Base-by-base conservation (phyloP, 371 early-diverging fungal species). In the Rhizopus arrhizus region DNA sequence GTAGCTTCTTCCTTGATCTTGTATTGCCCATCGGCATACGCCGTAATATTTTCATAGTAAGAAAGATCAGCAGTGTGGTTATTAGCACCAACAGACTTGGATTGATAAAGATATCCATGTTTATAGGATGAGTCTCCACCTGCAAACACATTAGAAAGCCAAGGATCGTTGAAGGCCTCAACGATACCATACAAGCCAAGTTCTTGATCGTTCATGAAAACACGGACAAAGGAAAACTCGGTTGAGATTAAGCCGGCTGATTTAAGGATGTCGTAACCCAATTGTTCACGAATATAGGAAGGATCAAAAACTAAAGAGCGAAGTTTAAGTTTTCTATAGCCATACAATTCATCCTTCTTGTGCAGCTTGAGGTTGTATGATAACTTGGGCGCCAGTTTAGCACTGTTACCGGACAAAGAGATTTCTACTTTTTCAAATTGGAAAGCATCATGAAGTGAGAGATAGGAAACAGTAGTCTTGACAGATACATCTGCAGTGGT, bases 141-240 rank as follows among this genome's bases (percentile, higher is more conserved):
- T 38, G 56, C 52, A 33, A 77, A 77, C 16, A 71, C 72, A 22
- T 69, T 71, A 28, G 58, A 31, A 0, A 72, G 15, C 77, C 77
- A 77, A 10, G 72, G 62, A 13, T 74, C 54, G 12, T 71, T 61
- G 53, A 60, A 66, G 5, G 41, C 49, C 33, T 77, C 77, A 40
- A 71, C 51, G 16, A 77, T 40, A 3, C 66, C 63, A 64, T 65
- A 77, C 9, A 77, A 42, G 13, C 77, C 77, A 55, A 61, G 55
- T 2, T 64, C 62, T n/a, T 69, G 51, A 50, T 72, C 61, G 16
- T 77, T 69, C 31, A 77, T 56, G 29, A 68, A 68, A 7, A 77
- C 54, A 15, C 75, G 65, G 33, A 35, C 53, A 56, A 54, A 83
- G 4, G 69, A 67, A 32, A 38, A 61, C 4, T 61, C 51, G 2